Evolutionary conservation across 2,329 filamentous ascomycete genomes (phyloP), one percentile per base, ranked within the genome.

Genomic region (Albifimbria verrucaria): DNA sequence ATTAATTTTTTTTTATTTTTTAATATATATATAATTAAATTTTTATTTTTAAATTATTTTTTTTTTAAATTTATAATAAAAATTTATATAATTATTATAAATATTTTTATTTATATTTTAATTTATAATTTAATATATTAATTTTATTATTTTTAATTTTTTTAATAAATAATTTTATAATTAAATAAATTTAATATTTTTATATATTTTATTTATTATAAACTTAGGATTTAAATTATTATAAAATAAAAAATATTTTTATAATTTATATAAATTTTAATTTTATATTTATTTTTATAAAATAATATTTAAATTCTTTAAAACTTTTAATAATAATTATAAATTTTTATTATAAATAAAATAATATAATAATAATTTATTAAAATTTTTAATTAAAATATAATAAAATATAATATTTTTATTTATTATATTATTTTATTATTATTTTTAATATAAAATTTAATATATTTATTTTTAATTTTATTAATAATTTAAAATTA

Each of bases 381-480:
- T n/a, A 43, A n/a, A 18, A 7, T n/a, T n/a, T 21, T 43, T 10
- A 18, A 24, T 21, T 24, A 22, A 46, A 46, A 20, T 10, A 24
- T 24, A 22, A 12, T 24, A 22, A 11, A 24, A 12, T 28, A 21
- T 20, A 24, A n/a, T 48, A 48, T 18, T 26, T 6, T 18, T 7
- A 25, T 48, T 28, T 48, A 28, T 28, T 20, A 26, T 26, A 48
- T 32, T 32, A 32, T 32, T n/a, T 48, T 26, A 48, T 48, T 48
- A 48, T 32, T 20, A 7, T 49, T 50, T 47, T 26, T 50, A 54
- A 17, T 1, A 9, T 41, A 39, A 49, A 57, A 17, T 58, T 41
- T 39, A 32, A 58, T 15, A 26, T 25, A 26, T 57, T 20, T 12
- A 22, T 62, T 52, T 60, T 20, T 21, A 61, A 11, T 49, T 59